Evolutionary conservation across 1,284 basidiomycete species (phyloP), one percentile per base, ranked within the genome.

Genomic region (Pseudozyma hubeiensis): DNA sequence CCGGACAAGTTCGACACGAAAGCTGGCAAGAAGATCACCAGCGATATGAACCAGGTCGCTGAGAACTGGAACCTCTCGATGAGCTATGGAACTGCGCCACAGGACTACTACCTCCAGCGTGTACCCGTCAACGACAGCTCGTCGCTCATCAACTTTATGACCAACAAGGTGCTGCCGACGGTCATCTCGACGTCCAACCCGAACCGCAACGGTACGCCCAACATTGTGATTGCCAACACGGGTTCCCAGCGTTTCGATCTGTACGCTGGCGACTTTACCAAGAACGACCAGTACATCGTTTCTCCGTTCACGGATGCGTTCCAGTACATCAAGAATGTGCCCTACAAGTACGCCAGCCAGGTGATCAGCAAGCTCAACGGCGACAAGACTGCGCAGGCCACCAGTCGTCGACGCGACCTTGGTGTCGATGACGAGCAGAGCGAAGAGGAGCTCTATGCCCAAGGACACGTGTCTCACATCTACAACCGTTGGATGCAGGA

Each of bases 251-350:
- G 81, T 39, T 81, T 81, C 56, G 79, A 82, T 31, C 60, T 80
- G 16, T 79, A 78, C 37, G 64, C 72, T 5, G 81, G 81, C 3
- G 52, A 60, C 17, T 81, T 83, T 33, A 80, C 79, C 19, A 78
- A 79, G 58, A 81, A 81, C 54, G 81, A 83, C 59, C 64, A 81
- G 70, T 77, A 81, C 75, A 78, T 81, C 17, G 78, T 80, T 9
- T 77, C 71, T n/a, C 80, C 80, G 11, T 82, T 82, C 64, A 71
- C 59, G 34, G 81, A 81, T 35, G 68, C 67, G 10, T 83, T 83
- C 62, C 65, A 80, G 64, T 78, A 75, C 71, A 53, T 83, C 37
- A 41, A 59, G 34, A 65, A 80, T 45, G 81, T 83, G 30, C 72
- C 74, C 7, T 81, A 67, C 67, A 53, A 72, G 56, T 68, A 77